A percentile compares a stretch with the other conserved stretches of the same genome.
Conservation (phyloP, 495 filamentous ascomycete species). For the Daldinia childiae region DNA sequence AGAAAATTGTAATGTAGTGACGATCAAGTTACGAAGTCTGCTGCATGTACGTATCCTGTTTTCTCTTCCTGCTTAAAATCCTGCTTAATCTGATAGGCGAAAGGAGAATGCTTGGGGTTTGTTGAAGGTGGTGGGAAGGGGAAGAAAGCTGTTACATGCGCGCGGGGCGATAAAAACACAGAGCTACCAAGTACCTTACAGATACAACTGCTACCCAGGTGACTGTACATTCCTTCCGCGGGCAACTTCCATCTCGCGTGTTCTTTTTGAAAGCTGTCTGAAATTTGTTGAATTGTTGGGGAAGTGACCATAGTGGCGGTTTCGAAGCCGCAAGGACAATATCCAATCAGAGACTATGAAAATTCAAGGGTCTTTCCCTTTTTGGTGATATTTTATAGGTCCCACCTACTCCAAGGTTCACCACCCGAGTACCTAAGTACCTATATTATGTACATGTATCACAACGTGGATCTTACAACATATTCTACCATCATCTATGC, state of each 20-base stretch:
- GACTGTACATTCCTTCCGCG: neutral
- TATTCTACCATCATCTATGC: neutral
- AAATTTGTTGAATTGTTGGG: conserved; percentile 54
- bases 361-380: conserved; percentile 40
- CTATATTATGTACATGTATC: neutral
- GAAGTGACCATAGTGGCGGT: conserved; percentile 40
- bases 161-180: conserved; percentile 12
- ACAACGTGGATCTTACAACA: neutral
- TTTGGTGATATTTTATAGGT: conserved; percentile 33
- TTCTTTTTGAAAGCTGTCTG: conserved; percentile 35
- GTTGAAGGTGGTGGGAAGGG: conserved; percentile 8
- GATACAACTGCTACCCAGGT: neutral
- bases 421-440: neutral
- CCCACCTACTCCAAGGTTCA: conserved; percentile 12
- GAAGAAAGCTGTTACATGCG: conserved; percentile 9
- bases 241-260: conserved; percentile 10
- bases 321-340: conserved; percentile 29
- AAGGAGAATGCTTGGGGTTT: conserved; percentile 24
- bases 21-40: conserved; percentile 10
- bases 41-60: neutral
- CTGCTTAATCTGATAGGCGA: conserved; percentile 23
- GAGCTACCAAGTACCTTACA: conserved; percentile 26
- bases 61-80: conserved; percentile 6
- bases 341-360: conserved; percentile 33
- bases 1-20: conserved; percentile 13